A percentile compares a stretch with the other conserved stretches of the same genome.
Conservation (phyloP, 139 green algal genomes). For the Chlorella sorokiniana region DNA sequence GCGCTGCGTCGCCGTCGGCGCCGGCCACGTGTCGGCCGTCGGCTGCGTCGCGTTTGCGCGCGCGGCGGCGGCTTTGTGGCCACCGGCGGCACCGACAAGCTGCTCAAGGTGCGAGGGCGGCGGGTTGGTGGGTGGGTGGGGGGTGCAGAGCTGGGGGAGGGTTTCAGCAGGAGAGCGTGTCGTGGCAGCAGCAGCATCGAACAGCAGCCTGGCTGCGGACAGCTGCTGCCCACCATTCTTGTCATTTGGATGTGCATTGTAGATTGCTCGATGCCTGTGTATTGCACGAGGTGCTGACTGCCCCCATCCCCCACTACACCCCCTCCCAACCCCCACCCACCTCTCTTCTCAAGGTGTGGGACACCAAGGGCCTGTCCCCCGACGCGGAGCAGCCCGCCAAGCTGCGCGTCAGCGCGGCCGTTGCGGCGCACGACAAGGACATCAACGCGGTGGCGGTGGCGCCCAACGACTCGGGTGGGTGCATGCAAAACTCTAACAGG, state of each 20-base stretch:
- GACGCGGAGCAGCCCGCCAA: slow-evolving; percentile 2
- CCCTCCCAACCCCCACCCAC: too few relatives aligned
- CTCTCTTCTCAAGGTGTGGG: too few relatives aligned
- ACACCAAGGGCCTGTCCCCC: slow-evolving; percentile 37
- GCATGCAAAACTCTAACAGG: not conserved
- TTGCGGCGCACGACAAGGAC: slow-evolving; percentile 97
- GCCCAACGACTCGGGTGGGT: slow-evolving; percentile 60
- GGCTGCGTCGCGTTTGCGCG: slow-evolving; percentile 76
- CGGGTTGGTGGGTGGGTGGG: too few relatives aligned
- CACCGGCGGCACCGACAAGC: slow-evolving; percentile 83
- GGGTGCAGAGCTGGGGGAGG: too few relatives aligned
- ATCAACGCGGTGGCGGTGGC: slow-evolving; percentile 92
- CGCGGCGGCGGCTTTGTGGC: slow-evolving; percentile 61
- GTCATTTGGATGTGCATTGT: too few relatives aligned
- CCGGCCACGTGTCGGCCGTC: slow-evolving; percentile 87
- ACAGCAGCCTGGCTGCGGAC: too few relatives aligned
- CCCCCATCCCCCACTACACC: too few relatives aligned
- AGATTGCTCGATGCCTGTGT: too few relatives aligned
- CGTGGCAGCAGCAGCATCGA: too few relatives aligned
- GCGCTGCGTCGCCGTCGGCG: slow-evolving; percentile 64
- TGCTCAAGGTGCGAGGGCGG: slow-evolving; percentile 77
- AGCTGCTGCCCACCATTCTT: too few relatives aligned
- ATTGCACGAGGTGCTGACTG: too few relatives aligned
- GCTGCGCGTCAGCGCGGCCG: slow-evolving; percentile 68
- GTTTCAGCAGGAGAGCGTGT: too few relatives aligned